A percentile compares a stretch with the other conserved stretches of the same genome.
Evolutionary conservation across 495 filamentous ascomycete species (phyloP).

Genomic region (Pyrenopolyporus hunteri): DNA sequence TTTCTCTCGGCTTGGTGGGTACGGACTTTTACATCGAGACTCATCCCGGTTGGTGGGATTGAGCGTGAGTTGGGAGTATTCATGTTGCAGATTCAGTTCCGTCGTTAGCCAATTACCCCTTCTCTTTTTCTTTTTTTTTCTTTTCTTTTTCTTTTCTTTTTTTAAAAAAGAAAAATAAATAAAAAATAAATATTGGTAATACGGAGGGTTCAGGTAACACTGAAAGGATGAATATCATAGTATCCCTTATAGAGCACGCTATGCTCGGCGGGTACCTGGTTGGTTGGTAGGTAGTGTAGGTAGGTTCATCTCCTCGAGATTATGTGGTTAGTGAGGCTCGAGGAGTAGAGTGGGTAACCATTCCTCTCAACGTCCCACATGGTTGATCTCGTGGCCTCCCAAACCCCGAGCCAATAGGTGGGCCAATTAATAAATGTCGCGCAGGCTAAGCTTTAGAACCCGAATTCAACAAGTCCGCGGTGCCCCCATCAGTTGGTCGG

Average conservation of each 20-base stretch:
- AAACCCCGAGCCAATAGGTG: neutral
- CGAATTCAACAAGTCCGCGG: neutral
- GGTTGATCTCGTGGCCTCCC: neutral
- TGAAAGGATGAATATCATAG: no score
- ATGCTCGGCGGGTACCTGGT: no score
- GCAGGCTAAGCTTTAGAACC: neutral
- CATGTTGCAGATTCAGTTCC: no score
- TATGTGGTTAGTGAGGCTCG: neutral
- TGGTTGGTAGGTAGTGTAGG: neutral
- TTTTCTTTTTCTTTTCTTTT: neutral
- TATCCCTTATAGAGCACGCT: no score
- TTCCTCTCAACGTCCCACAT: neutral
- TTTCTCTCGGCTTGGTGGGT: constrained; percentile 19
- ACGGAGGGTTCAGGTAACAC: no score
- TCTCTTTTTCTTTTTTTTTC: neutral
- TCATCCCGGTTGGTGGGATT: constrained; percentile 5
- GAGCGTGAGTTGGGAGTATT: no score
- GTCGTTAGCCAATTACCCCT: no score
- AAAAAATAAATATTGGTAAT: no score
- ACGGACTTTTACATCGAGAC: neutral
- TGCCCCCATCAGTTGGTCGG: constrained; percentile 3
- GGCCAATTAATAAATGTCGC: constrained; percentile 6
- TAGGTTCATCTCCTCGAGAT: neutral
- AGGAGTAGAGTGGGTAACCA: neutral
- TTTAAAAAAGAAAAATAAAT: neutral